Evolutionary conservation across 225 moss, liverwort and hornwort genomes (phyloP).

Genomic region (Marchantia polymorpha): DNA sequence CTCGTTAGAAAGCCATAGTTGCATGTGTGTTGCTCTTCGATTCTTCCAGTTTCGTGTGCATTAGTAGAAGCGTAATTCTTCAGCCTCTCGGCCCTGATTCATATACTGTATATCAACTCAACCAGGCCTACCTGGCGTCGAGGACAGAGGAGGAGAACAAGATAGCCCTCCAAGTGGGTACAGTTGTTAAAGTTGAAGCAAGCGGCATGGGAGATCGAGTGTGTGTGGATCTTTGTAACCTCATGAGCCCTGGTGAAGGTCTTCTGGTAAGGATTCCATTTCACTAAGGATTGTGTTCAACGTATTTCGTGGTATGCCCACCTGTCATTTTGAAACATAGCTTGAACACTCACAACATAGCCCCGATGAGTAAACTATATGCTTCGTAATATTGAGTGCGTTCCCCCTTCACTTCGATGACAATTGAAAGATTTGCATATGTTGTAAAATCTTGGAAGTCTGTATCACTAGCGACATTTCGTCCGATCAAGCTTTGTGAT

Average conservation of each 20-base stretch:
- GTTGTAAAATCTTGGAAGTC: too few species aligned
- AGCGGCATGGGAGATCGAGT: slow-evolving; percentile 92
- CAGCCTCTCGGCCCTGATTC: neutral
- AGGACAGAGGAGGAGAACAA: slow-evolving; percentile 55
- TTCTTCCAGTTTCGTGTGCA: neutral
- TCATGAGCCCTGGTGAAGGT: slow-evolving; percentile 85
- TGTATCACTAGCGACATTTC: too few species aligned
- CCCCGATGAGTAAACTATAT: too few species aligned
- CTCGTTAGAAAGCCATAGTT: neutral
- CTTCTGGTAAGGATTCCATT: slow-evolving; percentile 56
- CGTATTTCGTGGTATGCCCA: too few species aligned
- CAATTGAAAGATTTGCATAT: too few species aligned
- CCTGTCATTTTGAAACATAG: too few species aligned
- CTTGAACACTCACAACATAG: too few species aligned
- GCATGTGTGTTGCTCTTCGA: neutral
- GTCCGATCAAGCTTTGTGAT: neutral
- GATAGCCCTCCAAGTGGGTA: slow-evolving; percentile 59
- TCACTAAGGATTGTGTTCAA: too few species aligned
- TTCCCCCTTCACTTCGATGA: too few species aligned
- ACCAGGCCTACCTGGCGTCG: slow-evolving; percentile 61
- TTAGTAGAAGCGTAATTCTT: neutral
- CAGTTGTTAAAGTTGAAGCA: slow-evolving; percentile 67
- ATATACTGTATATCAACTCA: neutral
- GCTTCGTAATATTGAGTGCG: too few species aligned
- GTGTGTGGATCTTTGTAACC: slow-evolving; percentile 91